Conservation (phyloP, 1,284 basidiomycete genomes). For the Sutorius eximius region DNA sequence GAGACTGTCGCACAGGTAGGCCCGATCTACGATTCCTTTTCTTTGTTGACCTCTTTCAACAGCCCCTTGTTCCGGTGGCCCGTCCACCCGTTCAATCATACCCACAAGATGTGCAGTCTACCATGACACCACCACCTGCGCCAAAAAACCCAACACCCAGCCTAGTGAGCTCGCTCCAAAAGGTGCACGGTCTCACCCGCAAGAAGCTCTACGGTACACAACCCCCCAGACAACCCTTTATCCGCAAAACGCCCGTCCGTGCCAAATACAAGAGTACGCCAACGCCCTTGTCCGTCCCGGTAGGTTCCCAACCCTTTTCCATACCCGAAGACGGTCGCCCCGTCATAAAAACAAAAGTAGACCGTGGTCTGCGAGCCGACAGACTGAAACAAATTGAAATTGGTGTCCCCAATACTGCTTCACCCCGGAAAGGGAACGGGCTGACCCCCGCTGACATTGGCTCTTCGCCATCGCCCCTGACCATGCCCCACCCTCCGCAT, state of each 20-base stretch:
- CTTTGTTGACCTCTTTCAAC: slow-evolving; percentile 18
- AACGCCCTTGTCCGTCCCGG: slow-evolving; percentile 33
- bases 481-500: slow-evolving; percentile 22
- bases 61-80: slow-evolving; percentile 15
- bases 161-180: slow-evolving; percentile 55
- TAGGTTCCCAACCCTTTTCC: slow-evolving; percentile 31
- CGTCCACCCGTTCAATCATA: slow-evolving; percentile 32
- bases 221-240: slow-evolving; percentile 49
- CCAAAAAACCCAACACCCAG: slow-evolving; percentile 34
- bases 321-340: slow-evolving; percentile 22
- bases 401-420: slow-evolving; percentile 18
- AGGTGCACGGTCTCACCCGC: slow-evolving; percentile 59
- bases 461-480: slow-evolving; percentile 29
- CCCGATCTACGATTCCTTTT: neutral
- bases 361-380: slow-evolving; percentile 29
- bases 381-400: slow-evolving; percentile 5
- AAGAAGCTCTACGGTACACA: slow-evolving; percentile 61
- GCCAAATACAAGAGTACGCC: slow-evolving; percentile 33
- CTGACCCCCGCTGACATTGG: slow-evolving; percentile 30
- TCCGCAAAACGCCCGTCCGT: slow-evolving; percentile 45
- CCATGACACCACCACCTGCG: neutral
- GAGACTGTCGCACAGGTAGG: slow-evolving; percentile 19
- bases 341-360: slow-evolving; percentile 22
- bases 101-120: slow-evolving; percentile 28
- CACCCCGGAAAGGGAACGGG: slow-evolving; percentile 21